Evolutionary conservation across 805 yeast species (phyloP).

Genomic region (Metschnikowia chrysomelidarum): DNA sequence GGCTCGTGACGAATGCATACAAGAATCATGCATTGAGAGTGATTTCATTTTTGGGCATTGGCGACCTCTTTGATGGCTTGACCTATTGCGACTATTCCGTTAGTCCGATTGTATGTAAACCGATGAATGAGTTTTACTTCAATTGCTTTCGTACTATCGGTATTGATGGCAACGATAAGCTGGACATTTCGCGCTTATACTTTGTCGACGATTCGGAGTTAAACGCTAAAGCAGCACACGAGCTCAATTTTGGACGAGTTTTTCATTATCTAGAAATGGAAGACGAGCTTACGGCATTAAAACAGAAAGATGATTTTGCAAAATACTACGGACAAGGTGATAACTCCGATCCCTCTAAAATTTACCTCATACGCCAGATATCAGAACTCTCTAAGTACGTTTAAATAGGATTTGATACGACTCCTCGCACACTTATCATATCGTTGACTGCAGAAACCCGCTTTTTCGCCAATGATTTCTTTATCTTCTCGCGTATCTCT

Average conservation of each 20-base stretch:
- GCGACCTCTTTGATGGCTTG: constrained; percentile 92
- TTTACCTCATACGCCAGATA: constrained; percentile 55
- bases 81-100: constrained; percentile 84
- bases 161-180: constrained; percentile 33
- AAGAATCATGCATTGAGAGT: constrained; percentile 86
- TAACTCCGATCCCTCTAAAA: constrained; percentile 29
- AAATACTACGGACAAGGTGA: constrained; percentile 37
- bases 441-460: background rate
- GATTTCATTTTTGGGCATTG: constrained; percentile 74
- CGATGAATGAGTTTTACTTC: constrained; percentile 69
- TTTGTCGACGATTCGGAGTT: constrained; percentile 86
- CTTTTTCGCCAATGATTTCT: too few species aligned
- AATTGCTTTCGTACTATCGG: constrained; percentile 67
- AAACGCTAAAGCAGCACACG: constrained; percentile 71
- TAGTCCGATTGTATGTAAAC: constrained; percentile 79
- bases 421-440: background rate
- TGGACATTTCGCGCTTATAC: constrained; percentile 47
- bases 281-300: constrained; percentile 44
- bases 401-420: background rate
- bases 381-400: constrained; percentile 43
- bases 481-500: too few species aligned
- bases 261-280: constrained; percentile 75
- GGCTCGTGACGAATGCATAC: constrained; percentile 96
- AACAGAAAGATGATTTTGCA: constrained; percentile 26
- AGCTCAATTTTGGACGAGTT: constrained; percentile 69